Evolutionary conservation across 495 filamentous ascomycete genomes (phyloP), one percentile per base, ranked within the genome.

Genomic region (Aspergillus taichungensis): DNA sequence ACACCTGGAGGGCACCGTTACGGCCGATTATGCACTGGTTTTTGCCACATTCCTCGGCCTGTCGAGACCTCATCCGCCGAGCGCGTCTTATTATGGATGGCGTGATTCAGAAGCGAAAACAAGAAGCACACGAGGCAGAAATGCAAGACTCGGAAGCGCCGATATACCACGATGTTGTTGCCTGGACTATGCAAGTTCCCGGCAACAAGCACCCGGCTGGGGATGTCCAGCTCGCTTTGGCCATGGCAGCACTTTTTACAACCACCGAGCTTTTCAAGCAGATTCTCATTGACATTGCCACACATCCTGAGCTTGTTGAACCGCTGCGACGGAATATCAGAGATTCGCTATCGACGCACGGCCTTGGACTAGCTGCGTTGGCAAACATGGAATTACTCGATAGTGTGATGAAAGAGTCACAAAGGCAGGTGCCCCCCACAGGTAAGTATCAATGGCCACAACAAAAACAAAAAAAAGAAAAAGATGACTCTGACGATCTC

Each of bases 341-440:
- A 4, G 35, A 49, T 3, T 56, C 60, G 0, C 28, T 57, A 1
- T 10, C 37, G 11, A 30, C 49, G 30, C 50, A 53, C 11, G 57
- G 53, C 6, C 71, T 70, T 66, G 60, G 58, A 3, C 72, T 66
- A 44, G 56, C 59, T 8, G 57, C 62, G 0, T 14, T 73, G 6
- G 60, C 60, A 31, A 71, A 74, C 34, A 60, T 78, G 14, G 55
- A 63, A 48, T 47, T 74, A 30, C 63, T 77, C 60, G 61, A 63
- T 38, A 63, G 56, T 42, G 36, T 50, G 3, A 30, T 60, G 8
- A 63, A 67, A 49, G 52, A 72, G 44, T 51, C 55, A 35, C 52
- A 58, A n/a, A n/a, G n/a, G n/a, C n/a, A n/a, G n/a, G n/a, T n/a
- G n/a, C n/a, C n/a, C n/a, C n/a, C n/a, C n/a, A n/a, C n/a, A n/a